Evolutionary conservation across 306 rosid species (phyloP), one percentile per base, ranked within the genome.

Genomic region (Quercus agrifolia): DNA sequence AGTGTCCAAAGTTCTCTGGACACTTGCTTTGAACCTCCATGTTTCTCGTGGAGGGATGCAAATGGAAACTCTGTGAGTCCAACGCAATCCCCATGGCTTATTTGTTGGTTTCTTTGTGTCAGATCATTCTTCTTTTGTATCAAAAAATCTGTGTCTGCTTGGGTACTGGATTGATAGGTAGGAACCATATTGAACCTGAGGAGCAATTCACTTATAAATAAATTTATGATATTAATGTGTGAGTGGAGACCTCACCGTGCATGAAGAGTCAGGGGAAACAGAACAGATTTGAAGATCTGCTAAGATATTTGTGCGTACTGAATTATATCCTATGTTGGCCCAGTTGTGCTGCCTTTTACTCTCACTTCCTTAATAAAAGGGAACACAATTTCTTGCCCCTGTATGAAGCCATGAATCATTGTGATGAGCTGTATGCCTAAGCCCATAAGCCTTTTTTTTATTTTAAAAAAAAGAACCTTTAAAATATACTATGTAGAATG

Each of bases 181-280:
- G 71, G 18, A 44, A 5, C 75, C 21, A 66, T 2, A 67, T 56
- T 63, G 35, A 35, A 55, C 49, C 57, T 56, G 25, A 59, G 66
- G 78, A 27, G 18, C 72, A 63, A 54, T 14, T 30, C 27, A 46
- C n/a, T 77, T 25, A 41, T 41, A 41, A 41, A 41, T 41, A 41
- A 41, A 8, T 41, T 41, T 41, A 41, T 41, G 8, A 41, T 41
- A 41, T 41, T 41, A 41, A 7, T 41, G 46, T 41, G 46, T 41
- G 3, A 8, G 46, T 63, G 28, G 23, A 20, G 64, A 10, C 7
- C 64, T 44, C 49, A 74, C 64, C 49, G 56, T 74, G 28, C 51
- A 14, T 74, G 58, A 74, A 77, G 74, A 46, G 46, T 68, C 70
- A 69, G 76, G 71, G 73, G 20, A 56, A 75, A 44, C 5, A 72